These are phyloP conservation scores for Tolypocladium ophioglossoides DNA, from an alignment of 2,329 filamentous ascomycete species.

Conservation along the genomic window DNA sequence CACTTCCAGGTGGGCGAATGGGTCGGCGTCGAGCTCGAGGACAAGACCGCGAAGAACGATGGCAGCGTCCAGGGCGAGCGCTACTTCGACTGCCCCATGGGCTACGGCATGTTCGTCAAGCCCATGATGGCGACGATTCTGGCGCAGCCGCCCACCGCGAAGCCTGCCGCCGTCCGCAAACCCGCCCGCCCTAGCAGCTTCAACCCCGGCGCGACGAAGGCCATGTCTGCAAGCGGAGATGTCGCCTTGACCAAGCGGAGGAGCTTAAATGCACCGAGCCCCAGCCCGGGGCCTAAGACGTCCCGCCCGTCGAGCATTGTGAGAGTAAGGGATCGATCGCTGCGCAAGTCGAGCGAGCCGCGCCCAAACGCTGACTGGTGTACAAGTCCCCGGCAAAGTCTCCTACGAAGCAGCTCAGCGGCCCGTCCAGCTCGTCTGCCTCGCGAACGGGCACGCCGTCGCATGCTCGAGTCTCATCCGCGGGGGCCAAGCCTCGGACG, in stretches of 20 bases:
- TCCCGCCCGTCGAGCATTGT: constrained; percentile 45
- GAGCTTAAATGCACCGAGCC: constrained; percentile 62
- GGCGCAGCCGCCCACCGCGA: constrained; percentile 32
- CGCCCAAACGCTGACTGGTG: neutral
- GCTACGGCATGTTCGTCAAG: constrained; percentile 73
- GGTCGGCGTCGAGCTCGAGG: constrained; percentile 82
- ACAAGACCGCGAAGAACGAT: constrained; percentile 83
- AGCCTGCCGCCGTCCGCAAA: constrained; percentile 26
- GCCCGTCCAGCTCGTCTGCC: constrained; percentile 44
- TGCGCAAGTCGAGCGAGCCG: neutral
- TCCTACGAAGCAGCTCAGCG: constrained; percentile 61
- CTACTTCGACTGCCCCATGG: constrained; percentile 80
- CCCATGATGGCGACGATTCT: constrained; percentile 56
- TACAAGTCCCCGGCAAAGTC: constrained; percentile 65
- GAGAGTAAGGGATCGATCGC: constrained; percentile 33
- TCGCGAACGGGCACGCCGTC: constrained; percentile 58
- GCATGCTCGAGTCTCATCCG: constrained; percentile 35
- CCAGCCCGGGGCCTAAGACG: constrained; percentile 54
- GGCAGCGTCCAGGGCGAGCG: constrained; percentile 77
- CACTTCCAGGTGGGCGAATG: constrained; percentile 74
- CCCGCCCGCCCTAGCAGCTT: constrained; percentile 40
- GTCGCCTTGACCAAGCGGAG: constrained; percentile 48
- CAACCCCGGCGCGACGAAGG: constrained; percentile 25
- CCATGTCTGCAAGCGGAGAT: constrained; percentile 34
- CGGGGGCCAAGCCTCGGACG: constrained; percentile 41